phyloP scores from a whole-genome alignment of 2,329 filamentous ascomycete species.

The Beauveria brongniartii region DNA sequence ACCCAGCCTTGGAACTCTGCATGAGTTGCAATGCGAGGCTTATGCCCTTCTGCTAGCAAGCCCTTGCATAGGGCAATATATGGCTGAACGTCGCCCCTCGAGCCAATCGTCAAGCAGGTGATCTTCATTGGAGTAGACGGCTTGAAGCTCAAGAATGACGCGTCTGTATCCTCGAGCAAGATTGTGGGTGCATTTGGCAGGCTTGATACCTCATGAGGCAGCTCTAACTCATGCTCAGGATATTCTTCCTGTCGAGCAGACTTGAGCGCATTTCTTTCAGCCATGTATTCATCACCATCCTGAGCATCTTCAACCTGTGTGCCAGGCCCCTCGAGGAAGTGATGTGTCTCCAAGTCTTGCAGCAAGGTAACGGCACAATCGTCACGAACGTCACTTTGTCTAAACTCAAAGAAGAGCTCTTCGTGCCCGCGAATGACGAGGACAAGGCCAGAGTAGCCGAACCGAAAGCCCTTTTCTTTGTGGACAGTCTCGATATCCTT shows the following conservation, averaged over 20 bases:
- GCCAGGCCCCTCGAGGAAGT: conserved; percentile 62
- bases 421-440: conserved; percentile 92
- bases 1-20: conserved; percentile 85
- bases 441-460: conserved; percentile 84
- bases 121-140: conserved; percentile 70
- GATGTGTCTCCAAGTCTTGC: conserved; percentile 64
- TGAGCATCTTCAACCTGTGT: conserved; percentile 59
- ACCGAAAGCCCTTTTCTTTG: conserved; percentile 90
- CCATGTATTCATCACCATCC: conserved; percentile 65
- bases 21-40: conserved; percentile 82
- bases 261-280: conserved; percentile 73
- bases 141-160: conserved; percentile 87
- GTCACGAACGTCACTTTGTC: conserved; percentile 67
- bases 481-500: conserved; percentile 88
- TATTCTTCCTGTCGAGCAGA: conserved; percentile 56
- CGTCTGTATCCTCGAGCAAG: conserved; percentile 79
- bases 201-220: conserved; percentile 38
- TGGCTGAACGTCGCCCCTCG: conserved; percentile 90
- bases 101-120: conserved; percentile 93
- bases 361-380: conserved; percentile 81
- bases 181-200: conserved; percentile 61
- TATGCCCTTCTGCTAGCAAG: conserved; percentile 79
- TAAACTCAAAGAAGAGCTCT: conserved; percentile 94
- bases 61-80: conserved; percentile 96
- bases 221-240: conserved; percentile 40